Conservation (phyloP, 306 rosid genomes). For the Parietaria judaica region DNA sequence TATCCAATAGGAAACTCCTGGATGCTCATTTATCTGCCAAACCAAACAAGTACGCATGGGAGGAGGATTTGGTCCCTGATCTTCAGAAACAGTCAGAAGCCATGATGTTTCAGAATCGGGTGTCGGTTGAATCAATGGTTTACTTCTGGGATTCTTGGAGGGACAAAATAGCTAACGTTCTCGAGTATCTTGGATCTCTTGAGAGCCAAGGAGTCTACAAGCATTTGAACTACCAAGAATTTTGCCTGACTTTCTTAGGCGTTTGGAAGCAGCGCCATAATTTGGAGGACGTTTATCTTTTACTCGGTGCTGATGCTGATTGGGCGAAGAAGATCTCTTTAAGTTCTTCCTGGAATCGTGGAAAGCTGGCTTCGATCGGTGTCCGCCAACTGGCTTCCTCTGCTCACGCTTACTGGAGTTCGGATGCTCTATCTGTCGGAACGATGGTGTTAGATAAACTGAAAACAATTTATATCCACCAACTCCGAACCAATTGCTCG, state of each 20-base stretch:
- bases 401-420: slow-evolving; percentile 43
- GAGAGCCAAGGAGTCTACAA: slow-evolving; percentile 25
- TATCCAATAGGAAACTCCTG: slow-evolving; percentile 47
- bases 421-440: slow-evolving; percentile 46
- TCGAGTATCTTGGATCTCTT: slow-evolving; percentile 29
- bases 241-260: slow-evolving; percentile 54
- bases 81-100: slow-evolving; percentile 18
- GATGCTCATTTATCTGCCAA: slow-evolving; percentile 44
- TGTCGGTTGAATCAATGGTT: slow-evolving; percentile 45
- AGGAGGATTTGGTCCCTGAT: slow-evolving; percentile 26
- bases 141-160: slow-evolving; percentile 69
- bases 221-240: slow-evolving; percentile 22
- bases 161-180: slow-evolving; percentile 28
- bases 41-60: slow-evolving; percentile 32
- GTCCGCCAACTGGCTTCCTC: slow-evolving; percentile 25
- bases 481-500: slow-evolving; percentile 9
- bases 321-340: slow-evolving; percentile 41
- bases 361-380: slow-evolving; percentile 32
- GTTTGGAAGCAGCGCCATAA: slow-evolving; percentile 25
- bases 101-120: slow-evolving; percentile 21
- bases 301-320: slow-evolving; percentile 47
- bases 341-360: slow-evolving; percentile 17
- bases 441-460: slow-evolving; percentile 38
- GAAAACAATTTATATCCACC: slow-evolving; percentile 25
- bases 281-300: slow-evolving; percentile 21